These are phyloP conservation scores for Closterium sp. DNA, from an alignment of 139 green algal genomes.

Conservation along the genomic window DNA sequence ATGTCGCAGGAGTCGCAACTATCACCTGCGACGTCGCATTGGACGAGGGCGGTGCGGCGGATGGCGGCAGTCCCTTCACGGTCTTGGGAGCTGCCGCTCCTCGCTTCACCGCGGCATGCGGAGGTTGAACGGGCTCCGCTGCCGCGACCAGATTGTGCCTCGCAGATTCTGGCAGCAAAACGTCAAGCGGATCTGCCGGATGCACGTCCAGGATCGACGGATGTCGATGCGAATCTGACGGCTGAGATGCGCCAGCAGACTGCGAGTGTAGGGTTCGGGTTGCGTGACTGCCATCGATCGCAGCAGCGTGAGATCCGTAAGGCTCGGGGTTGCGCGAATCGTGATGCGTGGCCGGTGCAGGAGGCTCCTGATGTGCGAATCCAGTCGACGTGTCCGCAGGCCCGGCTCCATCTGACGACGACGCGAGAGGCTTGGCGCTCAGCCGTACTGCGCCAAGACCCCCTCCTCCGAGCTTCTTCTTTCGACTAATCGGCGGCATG, in stretches of 20 bases:
- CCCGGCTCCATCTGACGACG: background rate
- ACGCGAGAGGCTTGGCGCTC: background rate
- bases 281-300: background rate
- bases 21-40: background rate
- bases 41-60: background rate
- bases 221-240: background rate
- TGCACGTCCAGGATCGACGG: background rate
- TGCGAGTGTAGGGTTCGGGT: background rate
- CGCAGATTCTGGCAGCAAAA: background rate
- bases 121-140: background rate
- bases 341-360: background rate
- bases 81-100: background rate
- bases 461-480: background rate
- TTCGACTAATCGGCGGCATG: background rate
- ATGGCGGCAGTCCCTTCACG: background rate
- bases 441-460: background rate
- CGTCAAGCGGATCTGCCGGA: background rate
- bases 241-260: background rate
- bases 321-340: background rate
- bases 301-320: background rate
- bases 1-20: background rate
- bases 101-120: background rate
- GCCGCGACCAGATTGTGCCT: background rate
- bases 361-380: background rate
- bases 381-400: background rate